A percentile compares a stretch with the other conserved stretches of the same genome.
Conservation (phyloP, 106 monocot genomes). For the Acanthochlamys bracteata region DNA sequence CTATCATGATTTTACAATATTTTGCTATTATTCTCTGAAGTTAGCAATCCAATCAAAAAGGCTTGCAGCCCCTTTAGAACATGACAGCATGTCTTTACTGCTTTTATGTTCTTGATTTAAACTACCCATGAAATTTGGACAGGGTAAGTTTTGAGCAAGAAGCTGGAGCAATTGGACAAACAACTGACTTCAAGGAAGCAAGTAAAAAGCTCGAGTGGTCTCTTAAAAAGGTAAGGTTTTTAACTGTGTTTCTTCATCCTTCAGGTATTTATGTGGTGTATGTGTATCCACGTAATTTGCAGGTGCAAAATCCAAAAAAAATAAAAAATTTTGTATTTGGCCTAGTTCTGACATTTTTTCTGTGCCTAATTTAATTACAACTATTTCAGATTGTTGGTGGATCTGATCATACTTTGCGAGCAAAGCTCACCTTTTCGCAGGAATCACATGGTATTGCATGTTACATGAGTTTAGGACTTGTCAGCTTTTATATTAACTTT, state of each 20-base stretch:
- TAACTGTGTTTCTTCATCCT: neutral
- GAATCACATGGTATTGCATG: slow-evolving; percentile 81
- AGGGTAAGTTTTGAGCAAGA: slow-evolving; percentile 94
- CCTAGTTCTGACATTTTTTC: neutral
- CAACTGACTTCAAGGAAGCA: slow-evolving; percentile 92
- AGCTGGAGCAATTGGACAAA: slow-evolving; percentile 71
- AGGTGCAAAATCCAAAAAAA: too few species aligned
- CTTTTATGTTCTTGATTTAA: neutral
- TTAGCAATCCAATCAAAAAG: too few species aligned
- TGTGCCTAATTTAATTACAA: neutral
- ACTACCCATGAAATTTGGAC: slow-evolving; percentile 7
- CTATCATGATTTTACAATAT: too few species aligned
- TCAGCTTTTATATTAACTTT: too few species aligned
- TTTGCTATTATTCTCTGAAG: too few species aligned
- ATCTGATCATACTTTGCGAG: slow-evolving; percentile 82
- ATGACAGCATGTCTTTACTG: neutral
- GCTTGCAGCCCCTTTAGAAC: too few species aligned
- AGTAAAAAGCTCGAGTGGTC: slow-evolving; percentile 82
- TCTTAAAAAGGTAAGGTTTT: slow-evolving; percentile 65
- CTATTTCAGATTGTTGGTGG: slow-evolving; percentile 87
- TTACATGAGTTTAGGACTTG: too few species aligned
- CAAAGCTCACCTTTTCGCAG: slow-evolving; percentile 86
- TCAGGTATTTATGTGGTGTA: too few species aligned
- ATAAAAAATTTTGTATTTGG: too few species aligned
- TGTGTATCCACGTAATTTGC: too few species aligned